These are phyloP conservation scores for Hypoxylon sp. DNA, from an alignment of 2,329 filamentous ascomycete species.

Conservation along the genomic window DNA sequence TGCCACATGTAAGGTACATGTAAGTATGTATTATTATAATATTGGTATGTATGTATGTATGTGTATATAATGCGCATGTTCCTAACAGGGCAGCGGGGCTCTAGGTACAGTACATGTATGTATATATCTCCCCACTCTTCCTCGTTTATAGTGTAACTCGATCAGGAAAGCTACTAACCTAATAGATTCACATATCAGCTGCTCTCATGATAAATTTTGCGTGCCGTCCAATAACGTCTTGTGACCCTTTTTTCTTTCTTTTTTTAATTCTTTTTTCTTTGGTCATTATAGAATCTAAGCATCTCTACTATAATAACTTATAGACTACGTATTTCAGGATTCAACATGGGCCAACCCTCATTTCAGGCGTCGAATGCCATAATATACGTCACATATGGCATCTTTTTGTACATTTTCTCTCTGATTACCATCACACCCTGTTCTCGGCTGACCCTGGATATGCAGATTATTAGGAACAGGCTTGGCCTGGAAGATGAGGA, in stretches of 20 bases:
- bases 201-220: conserved; percentile 26
- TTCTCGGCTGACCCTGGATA: background rate
- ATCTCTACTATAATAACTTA: background rate
- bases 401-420: conserved; percentile 76
- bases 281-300: background rate
- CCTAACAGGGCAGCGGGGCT: too few relatives aligned
- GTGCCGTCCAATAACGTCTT: background rate
- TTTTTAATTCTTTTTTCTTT: background rate
- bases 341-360: conserved; percentile 80
- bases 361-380: conserved; percentile 84
- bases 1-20: too few relatives aligned
- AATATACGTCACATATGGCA: conserved; percentile 83
- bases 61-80: too few relatives aligned
- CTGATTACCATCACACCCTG: background rate
- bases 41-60: too few relatives aligned
- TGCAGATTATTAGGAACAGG: conserved; percentile 74
- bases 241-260: background rate
- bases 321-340: conserved; percentile 8
- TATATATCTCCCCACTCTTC: background rate
- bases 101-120: too few relatives aligned
- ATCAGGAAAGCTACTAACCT: conserved; percentile 25
- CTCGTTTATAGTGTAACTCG: conserved; percentile 5
- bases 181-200: background rate
- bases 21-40: too few relatives aligned
- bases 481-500: conserved; percentile 71